These are phyloP conservation scores for Triticum timopheevii DNA, from an alignment of 176 grass and related monocot species.

Conservation along the genomic window DNA sequence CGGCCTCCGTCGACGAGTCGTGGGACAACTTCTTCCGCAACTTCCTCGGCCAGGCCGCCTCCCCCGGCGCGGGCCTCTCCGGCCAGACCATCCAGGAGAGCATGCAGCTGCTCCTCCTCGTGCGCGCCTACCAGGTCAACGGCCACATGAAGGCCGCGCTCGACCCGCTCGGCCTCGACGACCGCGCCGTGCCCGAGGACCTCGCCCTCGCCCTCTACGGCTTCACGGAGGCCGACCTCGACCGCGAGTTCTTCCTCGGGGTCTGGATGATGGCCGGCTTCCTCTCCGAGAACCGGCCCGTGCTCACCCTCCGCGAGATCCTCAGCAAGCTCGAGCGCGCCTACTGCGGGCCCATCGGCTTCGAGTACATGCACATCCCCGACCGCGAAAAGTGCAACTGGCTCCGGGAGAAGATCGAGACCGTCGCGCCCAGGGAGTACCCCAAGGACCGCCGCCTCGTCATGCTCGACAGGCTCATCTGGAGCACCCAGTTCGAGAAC, in stretches of 20 bases:
- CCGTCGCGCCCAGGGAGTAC: conserved; percentile 46
- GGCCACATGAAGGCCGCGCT: conserved; percentile 87
- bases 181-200: conserved; percentile 58
- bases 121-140: conserved; percentile 86
- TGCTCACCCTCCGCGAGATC: conserved; percentile 82
- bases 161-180: conserved; percentile 71
- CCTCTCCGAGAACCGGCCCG: conserved; percentile 84
- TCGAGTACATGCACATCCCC: conserved; percentile 94
- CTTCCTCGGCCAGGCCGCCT: conserved; percentile 52
- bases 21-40: conserved; percentile 95
- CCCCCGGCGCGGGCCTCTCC: conserved; percentile 40
- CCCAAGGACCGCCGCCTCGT: conserved; percentile 59
- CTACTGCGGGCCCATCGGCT: conserved; percentile 82
- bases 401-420: conserved; percentile 89
- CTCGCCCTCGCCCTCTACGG: conserved; percentile 60
- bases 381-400: conserved; percentile 96
- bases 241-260: conserved; percentile 92
- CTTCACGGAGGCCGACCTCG: conserved; percentile 79
- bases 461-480: conserved; percentile 91
- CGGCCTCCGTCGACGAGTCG: conserved; percentile 68
- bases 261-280: conserved; percentile 88
- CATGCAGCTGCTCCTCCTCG: conserved; percentile 76
- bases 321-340: conserved; percentile 84
- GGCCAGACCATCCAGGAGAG: conserved; percentile 90
- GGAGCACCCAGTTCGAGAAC: conserved; percentile 97